Evolutionary conservation across 306 rosid species (phyloP).

Genomic region (Sphenostylis stenocarpa): DNA sequence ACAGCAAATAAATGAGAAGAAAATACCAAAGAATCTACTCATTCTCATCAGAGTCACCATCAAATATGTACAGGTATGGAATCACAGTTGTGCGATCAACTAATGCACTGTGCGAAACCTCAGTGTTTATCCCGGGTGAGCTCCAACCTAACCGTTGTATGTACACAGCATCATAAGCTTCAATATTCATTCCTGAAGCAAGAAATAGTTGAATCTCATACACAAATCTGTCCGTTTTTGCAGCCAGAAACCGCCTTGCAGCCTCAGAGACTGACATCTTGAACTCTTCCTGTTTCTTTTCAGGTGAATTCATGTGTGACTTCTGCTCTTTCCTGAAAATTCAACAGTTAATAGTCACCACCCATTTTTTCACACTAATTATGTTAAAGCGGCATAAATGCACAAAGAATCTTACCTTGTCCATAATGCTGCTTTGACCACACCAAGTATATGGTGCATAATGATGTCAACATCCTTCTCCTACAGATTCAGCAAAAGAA

Average conservation of each 20-base stretch:
- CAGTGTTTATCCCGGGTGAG: slow-evolving; percentile 45
- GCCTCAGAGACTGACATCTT: slow-evolving; percentile 53
- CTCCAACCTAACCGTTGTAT: slow-evolving; percentile 83
- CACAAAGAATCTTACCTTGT: slow-evolving; percentile 44
- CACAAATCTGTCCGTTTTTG: slow-evolving; percentile 67
- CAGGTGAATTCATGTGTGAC: slow-evolving; percentile 31
- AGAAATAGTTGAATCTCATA: slow-evolving; percentile 80
- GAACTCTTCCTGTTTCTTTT: slow-evolving; percentile 62
- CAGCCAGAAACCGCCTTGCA: slow-evolving; percentile 64
- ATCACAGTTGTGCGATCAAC: slow-evolving; percentile 47
- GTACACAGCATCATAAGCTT: slow-evolving; percentile 84
- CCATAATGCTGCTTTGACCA: slow-evolving; percentile 47
- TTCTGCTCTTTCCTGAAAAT: slow-evolving; percentile 49
- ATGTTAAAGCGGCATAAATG: slow-evolving; percentile 15
- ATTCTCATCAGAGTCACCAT: slow-evolving; percentile 60
- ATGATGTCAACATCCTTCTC: slow-evolving; percentile 85
- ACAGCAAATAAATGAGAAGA: neutral
- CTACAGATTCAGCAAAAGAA: slow-evolving; percentile 45
- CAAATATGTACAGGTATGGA: slow-evolving; percentile 69
- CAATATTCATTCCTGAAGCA: slow-evolving; percentile 82
- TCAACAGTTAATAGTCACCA: slow-evolving; percentile 12
- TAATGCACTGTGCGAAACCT: slow-evolving; percentile 42
- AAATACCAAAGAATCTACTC: slow-evolving; percentile 32
- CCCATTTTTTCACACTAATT: neutral
- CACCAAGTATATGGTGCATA: slow-evolving; percentile 73